Conservation (phyloP, 495 filamentous ascomycete species). For the Antarctomyces pellizariae region DNA sequence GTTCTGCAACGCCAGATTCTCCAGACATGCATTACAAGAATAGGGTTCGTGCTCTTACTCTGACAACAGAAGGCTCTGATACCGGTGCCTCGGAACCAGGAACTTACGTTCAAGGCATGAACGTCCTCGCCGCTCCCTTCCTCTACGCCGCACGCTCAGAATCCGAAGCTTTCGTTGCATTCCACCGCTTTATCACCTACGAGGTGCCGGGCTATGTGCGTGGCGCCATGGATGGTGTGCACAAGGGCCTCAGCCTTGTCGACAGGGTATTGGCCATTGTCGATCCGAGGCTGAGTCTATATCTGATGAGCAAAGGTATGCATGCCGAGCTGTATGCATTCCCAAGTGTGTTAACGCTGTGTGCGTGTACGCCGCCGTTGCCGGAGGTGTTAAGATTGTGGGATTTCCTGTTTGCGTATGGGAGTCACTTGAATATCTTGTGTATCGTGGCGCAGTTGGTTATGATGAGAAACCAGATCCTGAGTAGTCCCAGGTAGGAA, state of each 20-base stretch:
- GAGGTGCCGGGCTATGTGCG: conserved; percentile 90
- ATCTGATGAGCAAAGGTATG: conserved; percentile 67
- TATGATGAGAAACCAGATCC: conserved; percentile 60
- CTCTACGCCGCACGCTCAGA: conserved; percentile 88
- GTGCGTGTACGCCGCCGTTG: conserved; percentile 88
- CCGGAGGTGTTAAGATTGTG: conserved; percentile 89
- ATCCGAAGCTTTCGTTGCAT: conserved; percentile 79
- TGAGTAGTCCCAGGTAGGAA: conserved; percentile 59
- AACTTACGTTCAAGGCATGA: conserved; percentile 97
- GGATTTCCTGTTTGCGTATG: conserved; percentile 96
- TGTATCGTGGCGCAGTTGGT: conserved; percentile 95
- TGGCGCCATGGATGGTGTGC: conserved; percentile 92
- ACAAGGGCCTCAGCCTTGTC: conserved; percentile 72
- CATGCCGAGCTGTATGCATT: conserved; percentile 95
- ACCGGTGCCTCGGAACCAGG: conserved; percentile 32
- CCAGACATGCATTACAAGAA: conserved; percentile 26
- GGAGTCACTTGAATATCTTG: conserved; percentile 78
- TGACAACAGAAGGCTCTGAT: conserved; percentile 35
- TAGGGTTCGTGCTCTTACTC: conserved; percentile 24
- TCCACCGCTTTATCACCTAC: conserved; percentile 65
- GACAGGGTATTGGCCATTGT: conserved; percentile 78
- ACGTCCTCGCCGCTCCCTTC: conserved; percentile 95
- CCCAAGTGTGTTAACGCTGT: conserved; percentile 80
- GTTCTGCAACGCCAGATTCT: conserved; percentile 19
- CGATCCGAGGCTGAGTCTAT: conserved; percentile 63